A percentile compares a stretch with the other conserved stretches of the same genome.
Conservation (phyloP, 768 basidiomycete species). For the Pleurotus ostreatus region DNA sequence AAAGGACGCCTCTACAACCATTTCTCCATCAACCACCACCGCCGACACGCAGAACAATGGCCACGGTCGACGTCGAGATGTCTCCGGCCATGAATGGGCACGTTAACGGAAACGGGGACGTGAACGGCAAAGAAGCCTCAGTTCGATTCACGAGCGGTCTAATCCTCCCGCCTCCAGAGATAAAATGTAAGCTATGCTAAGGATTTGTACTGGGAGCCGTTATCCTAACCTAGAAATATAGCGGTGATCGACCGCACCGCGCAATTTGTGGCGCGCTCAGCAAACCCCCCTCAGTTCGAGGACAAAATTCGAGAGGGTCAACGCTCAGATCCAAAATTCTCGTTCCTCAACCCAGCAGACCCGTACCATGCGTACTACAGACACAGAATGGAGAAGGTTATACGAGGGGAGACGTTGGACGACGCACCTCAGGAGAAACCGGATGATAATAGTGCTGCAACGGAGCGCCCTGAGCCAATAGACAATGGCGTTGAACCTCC, state of each 20-base stretch:
- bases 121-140: conserved; percentile 29
- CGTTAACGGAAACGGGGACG: conserved; percentile 36
- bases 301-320: conserved; percentile 97
- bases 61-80: too few species aligned
- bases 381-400: conserved; percentile 81
- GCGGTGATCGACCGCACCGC: conserved; percentile 97
- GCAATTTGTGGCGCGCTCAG: conserved; percentile 86
- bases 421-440: conserved; percentile 48
- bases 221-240: conserved; percentile 25
- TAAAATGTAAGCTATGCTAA: conserved; percentile 71
- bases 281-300: conserved; percentile 89
- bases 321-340: conserved; percentile 96
- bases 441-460: conserved; percentile 30
- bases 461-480: conserved; percentile 37
- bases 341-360: conserved; percentile 94
- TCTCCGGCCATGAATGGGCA: conserved; percentile 33
- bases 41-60: too few species aligned
- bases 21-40: too few species aligned
- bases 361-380: conserved; percentile 99
- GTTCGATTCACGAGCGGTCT: conserved; percentile 75
- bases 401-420: conserved; percentile 70
- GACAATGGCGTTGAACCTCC: conserved; percentile 78
- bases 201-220: neutral
- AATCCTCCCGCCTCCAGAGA: conserved; percentile 94
- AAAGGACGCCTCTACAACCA: too few species aligned